Conservation (phyloP, 768 basidiomycete genomes). For the Hygrophoropsis aurantiaca region DNA sequence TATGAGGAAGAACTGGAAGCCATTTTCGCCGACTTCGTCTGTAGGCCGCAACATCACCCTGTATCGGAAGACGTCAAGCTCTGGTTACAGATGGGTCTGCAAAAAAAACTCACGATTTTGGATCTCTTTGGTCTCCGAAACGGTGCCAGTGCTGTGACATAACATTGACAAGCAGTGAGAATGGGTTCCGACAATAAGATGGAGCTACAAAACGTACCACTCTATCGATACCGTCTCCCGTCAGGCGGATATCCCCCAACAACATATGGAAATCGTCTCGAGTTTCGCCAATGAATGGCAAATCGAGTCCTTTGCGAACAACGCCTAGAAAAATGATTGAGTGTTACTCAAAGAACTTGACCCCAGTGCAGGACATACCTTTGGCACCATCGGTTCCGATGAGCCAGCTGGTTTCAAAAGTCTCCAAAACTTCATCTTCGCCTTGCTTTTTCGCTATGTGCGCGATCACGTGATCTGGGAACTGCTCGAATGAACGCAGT, state of each 20-base stretch:
- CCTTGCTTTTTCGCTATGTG: constrained; percentile 23
- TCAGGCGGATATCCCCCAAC: constrained; percentile 34
- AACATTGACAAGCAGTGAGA: no score
- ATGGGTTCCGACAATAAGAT: no score
- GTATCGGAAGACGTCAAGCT: not conserved
- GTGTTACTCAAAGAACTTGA: not conserved
- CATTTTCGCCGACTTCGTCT: constrained; percentile 3
- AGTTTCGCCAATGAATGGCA: constrained; percentile 38
- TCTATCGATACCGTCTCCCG: constrained; percentile 13
- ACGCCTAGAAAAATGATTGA: constrained; percentile 16
- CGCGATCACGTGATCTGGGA: constrained; percentile 27
- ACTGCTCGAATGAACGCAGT: constrained; percentile 33
- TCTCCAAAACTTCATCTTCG: constrained; percentile 17
- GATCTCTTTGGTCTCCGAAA: not conserved
- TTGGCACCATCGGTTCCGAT: constrained; percentile 40
- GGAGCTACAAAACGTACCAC: constrained; percentile 2
- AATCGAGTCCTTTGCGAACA: constrained; percentile 32
- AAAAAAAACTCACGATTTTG: not conserved
- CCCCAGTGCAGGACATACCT: constrained; percentile 14
- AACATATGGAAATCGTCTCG: constrained; percentile 21
- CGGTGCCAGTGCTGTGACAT: not conserved
- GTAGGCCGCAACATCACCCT: not conserved
- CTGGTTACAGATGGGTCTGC: not conserved
- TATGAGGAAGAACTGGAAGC: not conserved
- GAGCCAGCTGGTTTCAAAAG: constrained; percentile 23